Evolutionary conservation across 2,329 filamentous ascomycete species (phyloP).

Genomic region (Ceratocystis papillata): DNA sequence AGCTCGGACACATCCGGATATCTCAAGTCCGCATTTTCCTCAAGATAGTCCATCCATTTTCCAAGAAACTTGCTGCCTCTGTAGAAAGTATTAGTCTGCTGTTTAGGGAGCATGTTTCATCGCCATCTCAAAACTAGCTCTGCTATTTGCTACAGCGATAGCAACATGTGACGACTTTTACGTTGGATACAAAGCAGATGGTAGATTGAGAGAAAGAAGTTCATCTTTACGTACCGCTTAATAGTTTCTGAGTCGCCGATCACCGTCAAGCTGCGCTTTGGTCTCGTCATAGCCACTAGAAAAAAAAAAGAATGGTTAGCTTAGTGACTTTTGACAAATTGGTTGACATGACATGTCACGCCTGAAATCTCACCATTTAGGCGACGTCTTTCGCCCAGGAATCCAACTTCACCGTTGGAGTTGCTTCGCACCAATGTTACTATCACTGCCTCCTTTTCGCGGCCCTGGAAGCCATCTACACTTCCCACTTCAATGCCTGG

Average conservation of each 20-base stretch:
- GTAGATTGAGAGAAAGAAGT: background rate
- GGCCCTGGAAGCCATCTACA: slow-evolving; percentile 92
- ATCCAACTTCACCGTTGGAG: slow-evolving; percentile 74
- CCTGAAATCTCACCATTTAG: slow-evolving; percentile 62
- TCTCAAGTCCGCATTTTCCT: slow-evolving; percentile 79
- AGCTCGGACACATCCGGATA: slow-evolving; percentile 60
- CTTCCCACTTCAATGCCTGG: slow-evolving; percentile 88
- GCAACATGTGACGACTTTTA: background rate
- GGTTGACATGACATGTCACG: background rate
- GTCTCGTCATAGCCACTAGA: slow-evolving; percentile 88
- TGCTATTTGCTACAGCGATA: background rate
- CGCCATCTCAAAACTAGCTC: background rate
- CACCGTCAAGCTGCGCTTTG: slow-evolving; percentile 78
- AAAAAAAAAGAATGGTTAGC: slow-evolving; percentile 39
- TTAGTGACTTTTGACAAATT: background rate
- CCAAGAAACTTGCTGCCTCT: slow-evolving; percentile 80
- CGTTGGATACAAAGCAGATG: background rate
- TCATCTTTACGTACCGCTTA: slow-evolving; percentile 53
- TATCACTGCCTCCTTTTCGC: slow-evolving; percentile 91
- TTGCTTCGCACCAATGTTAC: slow-evolving; percentile 94
- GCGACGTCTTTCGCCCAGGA: slow-evolving; percentile 80
- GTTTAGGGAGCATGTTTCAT: background rate
- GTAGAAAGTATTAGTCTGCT: slow-evolving; percentile 22
- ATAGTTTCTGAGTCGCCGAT: slow-evolving; percentile 94
- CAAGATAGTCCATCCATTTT: slow-evolving; percentile 81